These are phyloP conservation scores for Ceratocystis colombiana DNA, from an alignment of 2,329 filamentous ascomycete species.

Conservation along the genomic window DNA sequence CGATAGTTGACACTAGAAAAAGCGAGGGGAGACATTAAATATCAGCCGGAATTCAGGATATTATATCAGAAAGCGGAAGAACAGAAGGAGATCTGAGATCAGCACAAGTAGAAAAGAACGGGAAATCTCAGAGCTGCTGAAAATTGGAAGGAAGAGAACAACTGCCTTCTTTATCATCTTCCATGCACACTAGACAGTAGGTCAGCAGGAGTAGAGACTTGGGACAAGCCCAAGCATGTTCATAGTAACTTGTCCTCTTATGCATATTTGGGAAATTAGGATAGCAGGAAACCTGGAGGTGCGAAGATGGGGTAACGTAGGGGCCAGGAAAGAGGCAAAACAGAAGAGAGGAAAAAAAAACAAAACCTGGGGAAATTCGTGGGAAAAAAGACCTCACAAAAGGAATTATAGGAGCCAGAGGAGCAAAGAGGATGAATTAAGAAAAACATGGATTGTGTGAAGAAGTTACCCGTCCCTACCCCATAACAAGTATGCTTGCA, in stretches of 20 bases:
- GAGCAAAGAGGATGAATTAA: constrained; percentile 18
- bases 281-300: constrained; percentile 1
- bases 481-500: not conserved
- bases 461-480: too few species aligned
- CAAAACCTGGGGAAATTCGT: constrained; percentile 55
- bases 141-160: too few species aligned
- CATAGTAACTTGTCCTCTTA: constrained; percentile 20
- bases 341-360: not conserved
- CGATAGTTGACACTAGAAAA: not conserved
- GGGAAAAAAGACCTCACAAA: constrained; percentile 1
- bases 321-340: not conserved
- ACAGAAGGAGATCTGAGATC: not conserved
- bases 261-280: constrained; percentile 23
- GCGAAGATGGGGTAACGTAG: constrained; percentile 15
- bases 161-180: too few species aligned
- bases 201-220: not conserved
- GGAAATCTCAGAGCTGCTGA: not conserved
- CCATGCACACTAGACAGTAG: not conserved
- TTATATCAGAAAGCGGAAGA: too few species aligned
- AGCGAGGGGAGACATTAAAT: not conserved
- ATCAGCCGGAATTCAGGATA: too few species aligned
- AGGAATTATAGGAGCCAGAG: not conserved
- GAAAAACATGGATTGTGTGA: constrained; percentile 9
- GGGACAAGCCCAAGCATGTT: constrained; percentile 5
- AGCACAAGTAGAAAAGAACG: not conserved